These are phyloP conservation scores for Xylaria bambusicola DNA, from an alignment of 495 filamentous ascomycete species.

Conservation along the genomic window DNA sequence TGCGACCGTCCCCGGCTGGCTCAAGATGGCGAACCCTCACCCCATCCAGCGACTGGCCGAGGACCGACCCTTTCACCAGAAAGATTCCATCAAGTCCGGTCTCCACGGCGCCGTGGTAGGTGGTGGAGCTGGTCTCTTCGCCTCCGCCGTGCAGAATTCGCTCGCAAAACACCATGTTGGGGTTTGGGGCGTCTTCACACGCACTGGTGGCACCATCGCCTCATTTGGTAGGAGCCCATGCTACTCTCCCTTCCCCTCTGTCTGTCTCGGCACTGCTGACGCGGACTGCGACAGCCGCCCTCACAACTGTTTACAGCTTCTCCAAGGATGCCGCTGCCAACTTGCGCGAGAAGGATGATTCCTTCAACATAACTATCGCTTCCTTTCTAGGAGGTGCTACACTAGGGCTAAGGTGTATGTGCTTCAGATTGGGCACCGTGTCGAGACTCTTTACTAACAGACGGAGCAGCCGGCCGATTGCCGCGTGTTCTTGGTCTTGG, in stretches of 20 bases:
- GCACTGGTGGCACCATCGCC: conserved; percentile 43
- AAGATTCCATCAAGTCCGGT: conserved; percentile 72
- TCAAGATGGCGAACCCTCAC: conserved; percentile 33
- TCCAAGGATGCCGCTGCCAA: conserved; percentile 48
- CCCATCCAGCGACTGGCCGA: conserved; percentile 22
- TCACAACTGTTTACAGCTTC: conserved; percentile 80
- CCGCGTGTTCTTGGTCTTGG: conserved; percentile 81
- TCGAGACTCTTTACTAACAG: conserved; percentile 1
- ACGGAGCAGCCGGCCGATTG: conserved; percentile 65
- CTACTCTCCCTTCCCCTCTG: not conserved
- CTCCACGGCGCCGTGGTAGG: conserved; percentile 65
- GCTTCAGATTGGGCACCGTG: no score
- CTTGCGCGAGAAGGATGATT: conserved; percentile 48
- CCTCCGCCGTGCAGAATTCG: conserved; percentile 82
- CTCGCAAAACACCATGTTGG: conserved; percentile 78
- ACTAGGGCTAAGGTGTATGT: conserved; percentile 41
- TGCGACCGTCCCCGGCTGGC: conserved; percentile 26
- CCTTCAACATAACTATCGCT: conserved; percentile 40
- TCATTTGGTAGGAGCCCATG: conserved; percentile 37
- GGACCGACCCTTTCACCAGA: conserved; percentile 61
- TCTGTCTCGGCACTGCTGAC: conserved; percentile 20
- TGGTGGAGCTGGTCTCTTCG: conserved; percentile 66
- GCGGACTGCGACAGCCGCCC: conserved; percentile 59
- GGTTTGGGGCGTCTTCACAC: conserved; percentile 72
- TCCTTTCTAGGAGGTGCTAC: conserved; percentile 43